A percentile compares a stretch with the other conserved stretches of the same genome.
These are phyloP conservation scores for Agaricus subrufescens DNA, from an alignment of 768 basidiomycete species.

Conservation along the genomic window DNA sequence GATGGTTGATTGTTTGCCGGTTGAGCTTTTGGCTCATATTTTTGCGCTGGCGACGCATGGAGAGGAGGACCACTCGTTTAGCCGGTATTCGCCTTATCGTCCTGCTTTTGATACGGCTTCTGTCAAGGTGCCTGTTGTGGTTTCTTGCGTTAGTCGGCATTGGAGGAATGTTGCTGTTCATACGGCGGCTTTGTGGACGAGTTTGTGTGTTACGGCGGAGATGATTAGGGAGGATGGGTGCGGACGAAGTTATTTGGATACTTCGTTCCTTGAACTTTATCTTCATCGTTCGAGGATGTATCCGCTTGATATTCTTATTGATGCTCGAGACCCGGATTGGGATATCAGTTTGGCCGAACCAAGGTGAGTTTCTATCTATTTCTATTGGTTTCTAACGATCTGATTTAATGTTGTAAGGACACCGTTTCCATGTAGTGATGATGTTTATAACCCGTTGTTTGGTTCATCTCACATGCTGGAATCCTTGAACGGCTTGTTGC, in stretches of 20 bases:
- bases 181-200: conserved; percentile 52
- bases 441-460: conserved; percentile 32
- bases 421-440: conserved; percentile 18
- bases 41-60: conserved; percentile 44
- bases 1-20: conserved; percentile 42
- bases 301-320: conserved; percentile 52
- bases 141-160: conserved; percentile 44
- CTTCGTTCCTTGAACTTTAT: conserved; percentile 33
- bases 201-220: conserved; percentile 43
- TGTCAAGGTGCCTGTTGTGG: conserved; percentile 37
- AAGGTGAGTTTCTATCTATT: conserved; percentile 28
- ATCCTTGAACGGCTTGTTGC: conserved; percentile 44
- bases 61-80: conserved; percentile 11
- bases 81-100: conserved; percentile 6
- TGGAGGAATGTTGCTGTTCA: conserved; percentile 49
- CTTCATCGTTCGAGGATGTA: conserved; percentile 42
- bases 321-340: conserved; percentile 56
- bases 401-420: conserved; percentile 19
- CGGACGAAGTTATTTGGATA: conserved; percentile 22
- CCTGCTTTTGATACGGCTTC: conserved; percentile 34
- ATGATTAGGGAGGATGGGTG: conserved; percentile 20
- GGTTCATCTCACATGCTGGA: conserved; percentile 37
- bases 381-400: neutral
- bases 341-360: conserved; percentile 40
- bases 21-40: conserved; percentile 54